phyloP scores from a whole-genome alignment of 1,284 basidiomycete genomes.

The Taiwanofungus camphoratus region DNA sequence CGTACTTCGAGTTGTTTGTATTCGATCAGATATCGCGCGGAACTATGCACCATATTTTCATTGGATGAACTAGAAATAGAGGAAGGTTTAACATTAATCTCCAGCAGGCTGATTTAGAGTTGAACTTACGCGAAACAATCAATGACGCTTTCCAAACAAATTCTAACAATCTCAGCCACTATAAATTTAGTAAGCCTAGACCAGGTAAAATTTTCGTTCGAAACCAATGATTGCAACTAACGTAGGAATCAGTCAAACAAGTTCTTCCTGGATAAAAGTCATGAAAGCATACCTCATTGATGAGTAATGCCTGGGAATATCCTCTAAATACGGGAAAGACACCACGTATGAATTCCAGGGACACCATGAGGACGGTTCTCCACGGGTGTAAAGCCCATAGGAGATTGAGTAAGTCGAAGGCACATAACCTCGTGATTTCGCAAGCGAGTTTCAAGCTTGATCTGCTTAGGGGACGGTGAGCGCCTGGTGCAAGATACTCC shows the following conservation, averaged over 20 bases:
- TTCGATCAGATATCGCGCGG: slow-evolving; percentile 67
- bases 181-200: slow-evolving; percentile 49
- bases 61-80: slow-evolving; percentile 55
- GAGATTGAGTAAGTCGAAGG: slow-evolving; percentile 49
- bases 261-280: slow-evolving; percentile 1
- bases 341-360: slow-evolving; percentile 63
- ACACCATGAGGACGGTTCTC: slow-evolving; percentile 58
- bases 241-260: slow-evolving; percentile 2
- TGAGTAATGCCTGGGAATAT: slow-evolving; percentile 77
- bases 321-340: slow-evolving; percentile 73
- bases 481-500: slow-evolving; percentile 54
- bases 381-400: slow-evolving; percentile 63
- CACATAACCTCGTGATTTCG: slow-evolving; percentile 46
- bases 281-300: slow-evolving; percentile 58
- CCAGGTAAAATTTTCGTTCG: slow-evolving; percentile 62
- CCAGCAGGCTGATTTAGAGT: neutral
- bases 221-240: slow-evolving; percentile 62
- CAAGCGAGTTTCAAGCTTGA: slow-evolving; percentile 52
- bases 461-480: slow-evolving; percentile 52
- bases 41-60: slow-evolving; percentile 62
- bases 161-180: slow-evolving; percentile 55
- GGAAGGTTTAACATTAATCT: slow-evolving; percentile 33
- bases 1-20: slow-evolving; percentile 71
- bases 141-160: slow-evolving; percentile 57
- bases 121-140: slow-evolving; percentile 65